Evolutionary conservation across 2,329 filamentous ascomycete genomes (phyloP), one percentile per base, ranked within the genome.

Genomic region (Bertia moriformis): DNA sequence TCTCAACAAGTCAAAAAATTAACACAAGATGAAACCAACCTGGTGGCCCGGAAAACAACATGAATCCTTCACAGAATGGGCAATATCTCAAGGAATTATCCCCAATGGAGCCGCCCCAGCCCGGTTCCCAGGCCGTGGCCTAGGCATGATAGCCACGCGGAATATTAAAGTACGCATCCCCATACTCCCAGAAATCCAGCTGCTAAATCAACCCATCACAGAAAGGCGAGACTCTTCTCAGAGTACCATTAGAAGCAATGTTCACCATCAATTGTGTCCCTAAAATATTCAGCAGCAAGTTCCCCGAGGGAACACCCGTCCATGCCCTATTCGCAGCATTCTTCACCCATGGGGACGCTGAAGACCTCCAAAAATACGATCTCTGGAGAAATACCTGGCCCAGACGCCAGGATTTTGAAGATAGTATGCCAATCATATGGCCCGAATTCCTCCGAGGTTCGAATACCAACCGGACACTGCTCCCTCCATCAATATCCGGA

Each of bases 131-230:
- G 81, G 78, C 2, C 69, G 82, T 40, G 87, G 87, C 19, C 70
- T 91, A 39, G 87, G 88, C 37, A 76, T 94, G 41, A 67, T 88
- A 38, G 80, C 85, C 4, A 78, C 73, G 12, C 67, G 70, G 19
- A 60, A 69, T 13, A 67, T 91, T 43, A 62, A 80, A 60, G 83
- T 83, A 60, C 50, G 50, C 47, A 38, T 36, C 15, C 13, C 30
- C 14, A 38, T n/a, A 4, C 37, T 30, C 17, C 17, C 37, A 15
- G 19, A n/a, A n/a, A n/a, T n/a, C n/a, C n/a, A 37, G 15, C 32
- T 20, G 38, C 18, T 33, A 20, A 19, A 32, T 12, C 19, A 24
- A 5, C 19, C 17, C 38, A 18, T 7, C 5, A 7, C 20, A 43
- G 41, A 15, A 19, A 17, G 41, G 37, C 10, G 39, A 41, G 13